These are phyloP conservation scores for Entamoeba histolytica DNA, from an alignment of 208 protist species.

Conservation along the genomic window DNA sequence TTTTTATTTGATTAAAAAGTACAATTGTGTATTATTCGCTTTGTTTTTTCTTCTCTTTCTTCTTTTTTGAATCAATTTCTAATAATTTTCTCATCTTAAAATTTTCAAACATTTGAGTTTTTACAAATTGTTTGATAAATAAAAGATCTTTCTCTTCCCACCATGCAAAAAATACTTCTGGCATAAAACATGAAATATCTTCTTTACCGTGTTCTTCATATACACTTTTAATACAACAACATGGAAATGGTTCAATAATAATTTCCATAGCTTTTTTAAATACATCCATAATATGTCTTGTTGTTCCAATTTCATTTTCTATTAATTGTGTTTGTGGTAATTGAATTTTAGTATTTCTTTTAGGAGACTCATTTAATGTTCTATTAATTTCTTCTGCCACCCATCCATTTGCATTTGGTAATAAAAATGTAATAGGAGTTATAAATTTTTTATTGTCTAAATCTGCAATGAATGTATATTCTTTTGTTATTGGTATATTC, in stretches of 20 bases:
- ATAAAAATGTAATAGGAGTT: not conserved
- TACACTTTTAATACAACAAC: not conserved
- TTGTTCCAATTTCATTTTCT: not conserved
- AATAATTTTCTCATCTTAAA: not conserved
- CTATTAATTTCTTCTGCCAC: not conserved
- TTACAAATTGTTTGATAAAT: not conserved
- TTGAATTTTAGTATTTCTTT: not conserved
- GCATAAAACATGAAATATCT: not conserved
- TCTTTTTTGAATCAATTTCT: not conserved
- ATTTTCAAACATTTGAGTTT: not conserved
- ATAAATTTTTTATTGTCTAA: not conserved
- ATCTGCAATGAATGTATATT: not conserved
- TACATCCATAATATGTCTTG: not conserved
- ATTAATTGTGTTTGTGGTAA: not conserved
- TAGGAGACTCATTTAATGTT: not conserved
- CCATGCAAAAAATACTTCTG: not conserved
- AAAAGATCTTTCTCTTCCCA: not conserved
- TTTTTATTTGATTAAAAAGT: too few relatives aligned
- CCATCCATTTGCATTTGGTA: not conserved
- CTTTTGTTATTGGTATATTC: not conserved
- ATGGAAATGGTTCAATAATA: not conserved
- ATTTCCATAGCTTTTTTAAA: not conserved
- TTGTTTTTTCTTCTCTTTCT: not conserved
- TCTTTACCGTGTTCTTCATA: not conserved
- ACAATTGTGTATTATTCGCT: too few relatives aligned